These are phyloP conservation scores for Powellomyces hirtus DNA, from an alignment of 192 early-diverging fungal species.

Conservation along the genomic window DNA sequence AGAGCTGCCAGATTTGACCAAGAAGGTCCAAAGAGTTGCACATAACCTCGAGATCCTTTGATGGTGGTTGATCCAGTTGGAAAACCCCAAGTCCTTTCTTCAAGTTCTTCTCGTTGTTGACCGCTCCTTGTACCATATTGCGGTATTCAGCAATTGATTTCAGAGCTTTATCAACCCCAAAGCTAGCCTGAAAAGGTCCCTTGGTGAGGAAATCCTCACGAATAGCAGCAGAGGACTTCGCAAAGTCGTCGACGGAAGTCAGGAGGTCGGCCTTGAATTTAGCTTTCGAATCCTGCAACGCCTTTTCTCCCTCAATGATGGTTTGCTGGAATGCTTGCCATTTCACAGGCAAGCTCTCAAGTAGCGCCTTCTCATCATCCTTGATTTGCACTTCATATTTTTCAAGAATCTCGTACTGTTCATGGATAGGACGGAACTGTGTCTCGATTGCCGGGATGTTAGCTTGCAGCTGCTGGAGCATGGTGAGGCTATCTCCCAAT, in stretches of 20 bases:
- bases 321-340: constrained; percentile 52
- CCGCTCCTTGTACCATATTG: constrained; percentile 34
- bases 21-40: constrained; percentile 46
- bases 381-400: constrained; percentile 64
- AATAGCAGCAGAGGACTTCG: constrained; percentile 36
- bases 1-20: constrained; percentile 45
- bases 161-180: constrained; percentile 54
- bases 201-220: constrained; percentile 51
- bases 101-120: constrained; percentile 43
- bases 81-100: constrained; percentile 56
- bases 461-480: constrained; percentile 50
- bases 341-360: constrained; percentile 41
- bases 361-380: constrained; percentile 48
- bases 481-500: constrained; percentile 48
- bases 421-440: constrained; percentile 58
- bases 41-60: constrained; percentile 52
- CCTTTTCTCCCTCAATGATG: constrained; percentile 49
- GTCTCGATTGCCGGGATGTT: constrained; percentile 49
- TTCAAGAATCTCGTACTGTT: constrained; percentile 62
- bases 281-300: constrained; percentile 53
- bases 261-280: constrained; percentile 59
- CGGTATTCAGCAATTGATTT: constrained; percentile 50
- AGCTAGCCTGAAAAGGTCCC: constrained; percentile 48
- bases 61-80: constrained; percentile 55
- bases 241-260: constrained; percentile 51